Percentiles rank a stretch among this genome's conserved stretches.
phyloP scores from a whole-genome alignment of 192 early-diverging fungal genomes.

The Umbelopsis isabellina region DNA sequence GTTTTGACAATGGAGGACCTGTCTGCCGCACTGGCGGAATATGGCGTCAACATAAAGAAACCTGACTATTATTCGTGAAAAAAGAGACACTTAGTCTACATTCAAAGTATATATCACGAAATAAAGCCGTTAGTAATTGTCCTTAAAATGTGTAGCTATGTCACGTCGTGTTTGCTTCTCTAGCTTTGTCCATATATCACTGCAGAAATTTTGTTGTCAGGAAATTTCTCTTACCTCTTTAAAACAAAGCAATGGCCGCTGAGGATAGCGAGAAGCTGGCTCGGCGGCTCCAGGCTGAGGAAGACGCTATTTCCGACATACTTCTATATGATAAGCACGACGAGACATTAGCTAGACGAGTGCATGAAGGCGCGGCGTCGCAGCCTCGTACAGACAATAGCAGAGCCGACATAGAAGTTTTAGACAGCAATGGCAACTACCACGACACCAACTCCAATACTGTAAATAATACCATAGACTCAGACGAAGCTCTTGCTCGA shows the following conservation, averaged over 20 bases:
- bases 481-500: constrained; percentile 16
- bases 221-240: not conserved
- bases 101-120: too few species aligned
- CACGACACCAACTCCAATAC: not conserved
- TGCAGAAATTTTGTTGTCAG: too few species aligned
- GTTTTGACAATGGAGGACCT: constrained; percentile 95
- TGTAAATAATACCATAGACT: not conserved
- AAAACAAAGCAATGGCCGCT: constrained; percentile 2
- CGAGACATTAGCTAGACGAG: not conserved
- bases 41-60: constrained; percentile 95
- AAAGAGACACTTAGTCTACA: too few species aligned
- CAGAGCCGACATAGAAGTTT: not conserved
- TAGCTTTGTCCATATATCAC: too few species aligned
- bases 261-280: constrained; percentile 17
- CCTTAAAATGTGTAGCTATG: too few species aligned
- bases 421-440: not conserved
- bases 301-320: not conserved
- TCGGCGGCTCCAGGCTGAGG: constrained; percentile 14
- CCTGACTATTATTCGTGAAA: constrained; percentile 86
- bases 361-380: not conserved
- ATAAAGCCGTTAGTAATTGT: too few species aligned
- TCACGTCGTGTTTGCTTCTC: too few species aligned
- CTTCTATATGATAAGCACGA: not conserved
- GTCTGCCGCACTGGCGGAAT: constrained; percentile 83
- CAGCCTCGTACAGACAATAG: not conserved